Conservation (phyloP, 2,329 filamentous ascomycete genomes). For the Bipolaris zeicola region DNA sequence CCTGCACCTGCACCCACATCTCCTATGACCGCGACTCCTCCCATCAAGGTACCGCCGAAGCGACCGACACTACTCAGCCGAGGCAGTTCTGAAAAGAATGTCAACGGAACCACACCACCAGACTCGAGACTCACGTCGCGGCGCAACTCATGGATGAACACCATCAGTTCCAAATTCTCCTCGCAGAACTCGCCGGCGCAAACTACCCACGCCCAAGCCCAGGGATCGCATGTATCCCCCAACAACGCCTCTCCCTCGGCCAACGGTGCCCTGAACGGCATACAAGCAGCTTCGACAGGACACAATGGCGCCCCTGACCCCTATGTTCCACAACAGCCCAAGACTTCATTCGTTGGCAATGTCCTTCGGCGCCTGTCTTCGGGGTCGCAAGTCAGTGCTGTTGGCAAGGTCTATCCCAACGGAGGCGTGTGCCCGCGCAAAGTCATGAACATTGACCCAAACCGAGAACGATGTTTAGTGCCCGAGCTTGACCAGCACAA, state of each 20-base stretch:
- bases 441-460: slow-evolving; percentile 82
- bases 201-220: slow-evolving; percentile 41
- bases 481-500: slow-evolving; percentile 80
- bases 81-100: slow-evolving; percentile 46
- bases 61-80: slow-evolving; percentile 53
- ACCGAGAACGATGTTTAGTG: slow-evolving; percentile 79
- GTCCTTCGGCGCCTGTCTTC: slow-evolving; percentile 84
- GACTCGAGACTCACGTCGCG: slow-evolving; percentile 51
- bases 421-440: slow-evolving; percentile 79
- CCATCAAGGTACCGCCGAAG: slow-evolving; percentile 39
- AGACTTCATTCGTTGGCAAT: slow-evolving; percentile 76
- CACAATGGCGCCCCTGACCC: slow-evolving; percentile 55
- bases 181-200: slow-evolving; percentile 53
- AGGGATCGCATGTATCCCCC: slow-evolving; percentile 45
- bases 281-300: slow-evolving; percentile 36
- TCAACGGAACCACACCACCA: slow-evolving; percentile 34
- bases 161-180: slow-evolving; percentile 90
- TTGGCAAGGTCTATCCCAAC: slow-evolving; percentile 60
- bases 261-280: slow-evolving; percentile 49
- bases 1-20: slow-evolving; percentile 15
- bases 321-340: slow-evolving; percentile 77
- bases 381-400: slow-evolving; percentile 49
- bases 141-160: slow-evolving; percentile 88
- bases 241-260: slow-evolving; percentile 59
- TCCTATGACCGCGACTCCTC: slow-evolving; percentile 17